Evolutionary conservation across 1,139 yeast species (phyloP), one percentile per base, ranked within the genome.

Genomic region (Scheffersomyces lignicola): DNA sequence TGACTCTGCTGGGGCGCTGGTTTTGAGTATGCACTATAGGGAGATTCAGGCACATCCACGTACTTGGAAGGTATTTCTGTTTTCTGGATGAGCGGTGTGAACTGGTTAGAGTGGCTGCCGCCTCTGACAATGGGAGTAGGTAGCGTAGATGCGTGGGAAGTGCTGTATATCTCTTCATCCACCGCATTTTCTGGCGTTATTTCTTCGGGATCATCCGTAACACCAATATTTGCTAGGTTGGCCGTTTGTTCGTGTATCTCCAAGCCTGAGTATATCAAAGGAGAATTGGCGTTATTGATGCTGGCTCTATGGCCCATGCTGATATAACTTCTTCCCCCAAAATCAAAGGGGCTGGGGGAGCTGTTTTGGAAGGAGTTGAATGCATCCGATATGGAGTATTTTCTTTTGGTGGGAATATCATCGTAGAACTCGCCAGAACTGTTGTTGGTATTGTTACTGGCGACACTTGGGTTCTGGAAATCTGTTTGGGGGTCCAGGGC

Each of bases 211-310:
- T 31, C 41, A 22, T 68, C 75, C 4, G 78, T 66, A 3, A 82
- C 83, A 1, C 79, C 82, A 35, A 81, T 73, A 23, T 66, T 67
- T 10, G 88, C 84, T 43, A 80, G 65, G 36, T 68, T 76, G 3
- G 83, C 85, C 0, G 86, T 74, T 42, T 80, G 83, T 43, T 78
- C 85, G 40, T 83, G 78, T 31, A 82, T 69, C 12, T 78, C 73
- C 24, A 56, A 51, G 1, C 75, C 74, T 0, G 78, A 64, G 43
- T 69, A 73, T 14, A 77, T 66, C 3, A 60, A 54, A 0, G 76
- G 75, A 2, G 70, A 62, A 32, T 49, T 49, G 13, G 46, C 17
- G 21, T 43, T 47, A 28, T 41, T 29, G 8, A 35, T 25, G 35
- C 49, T 47, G 30, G 41, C 50, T 42, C 35, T 49, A 51, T 53